phyloP scores from a whole-genome alignment of 2,329 filamentous ascomycete genomes.

The Verticillium longisporum region DNA sequence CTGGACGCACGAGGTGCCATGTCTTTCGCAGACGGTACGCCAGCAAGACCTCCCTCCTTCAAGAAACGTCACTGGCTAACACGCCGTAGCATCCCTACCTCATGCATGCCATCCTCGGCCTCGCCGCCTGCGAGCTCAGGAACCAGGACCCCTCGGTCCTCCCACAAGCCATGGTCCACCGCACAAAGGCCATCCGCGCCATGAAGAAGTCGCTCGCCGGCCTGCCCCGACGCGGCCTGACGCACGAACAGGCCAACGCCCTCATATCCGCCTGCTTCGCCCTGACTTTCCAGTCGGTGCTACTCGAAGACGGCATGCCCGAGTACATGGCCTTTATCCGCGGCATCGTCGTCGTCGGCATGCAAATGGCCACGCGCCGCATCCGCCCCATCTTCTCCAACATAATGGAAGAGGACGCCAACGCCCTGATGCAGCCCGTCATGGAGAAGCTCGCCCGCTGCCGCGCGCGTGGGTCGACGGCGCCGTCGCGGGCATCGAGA shows the following conservation, averaged over 20 bases:
- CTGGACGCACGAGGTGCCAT: slow-evolving; percentile 62
- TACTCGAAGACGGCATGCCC: slow-evolving; percentile 49
- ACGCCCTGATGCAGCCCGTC: slow-evolving; percentile 33
- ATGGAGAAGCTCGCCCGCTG: slow-evolving; percentile 40
- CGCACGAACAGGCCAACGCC: slow-evolving; percentile 50
- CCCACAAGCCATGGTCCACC: slow-evolving; percentile 55
- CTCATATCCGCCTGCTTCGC: slow-evolving; percentile 53
- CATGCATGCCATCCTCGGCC: slow-evolving; percentile 64
- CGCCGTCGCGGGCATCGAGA: slow-evolving; percentile 35
- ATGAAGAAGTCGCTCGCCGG: slow-evolving; percentile 49
- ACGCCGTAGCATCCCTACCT: slow-evolving; percentile 52
- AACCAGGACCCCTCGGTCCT: slow-evolving; percentile 40
- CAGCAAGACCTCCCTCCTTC: background rate
- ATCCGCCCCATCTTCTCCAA: slow-evolving; percentile 44
- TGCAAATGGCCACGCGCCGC: slow-evolving; percentile 44
- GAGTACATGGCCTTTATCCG: slow-evolving; percentile 56
- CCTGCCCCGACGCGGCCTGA: slow-evolving; percentile 28
- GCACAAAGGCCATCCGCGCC: slow-evolving; percentile 56
- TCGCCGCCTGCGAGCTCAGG: slow-evolving; percentile 60
- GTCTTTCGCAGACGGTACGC: slow-evolving; percentile 58
- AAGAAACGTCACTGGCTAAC: background rate
- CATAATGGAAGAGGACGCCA: slow-evolving; percentile 32
- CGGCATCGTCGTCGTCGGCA: slow-evolving; percentile 46
- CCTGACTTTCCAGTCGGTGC: slow-evolving; percentile 51
- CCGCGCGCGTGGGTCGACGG: slow-evolving; percentile 35